These are phyloP conservation scores for Sphaceloma murrayae DNA, from an alignment of 2,329 filamentous ascomycete species.

Conservation along the genomic window DNA sequence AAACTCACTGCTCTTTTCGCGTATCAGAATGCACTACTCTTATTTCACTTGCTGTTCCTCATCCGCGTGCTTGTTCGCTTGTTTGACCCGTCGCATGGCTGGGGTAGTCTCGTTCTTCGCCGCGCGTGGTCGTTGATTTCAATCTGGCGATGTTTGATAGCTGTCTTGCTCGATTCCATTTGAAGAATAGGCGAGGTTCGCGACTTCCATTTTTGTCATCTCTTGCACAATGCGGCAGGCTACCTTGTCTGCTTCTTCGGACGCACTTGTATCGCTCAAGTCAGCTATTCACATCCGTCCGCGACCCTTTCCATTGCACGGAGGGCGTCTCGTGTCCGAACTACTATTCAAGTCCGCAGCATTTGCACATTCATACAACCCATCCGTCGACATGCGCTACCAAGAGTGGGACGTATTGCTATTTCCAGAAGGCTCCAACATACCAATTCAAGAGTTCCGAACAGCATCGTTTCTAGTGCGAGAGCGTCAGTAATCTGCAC, in stretches of 20 bases:
- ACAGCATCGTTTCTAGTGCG: slow-evolving; percentile 61
- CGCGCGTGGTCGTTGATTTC: no score
- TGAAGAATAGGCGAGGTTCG: no score
- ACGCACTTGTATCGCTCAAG: no score
- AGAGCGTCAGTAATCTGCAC: slow-evolving; percentile 30
- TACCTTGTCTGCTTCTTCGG: no score
- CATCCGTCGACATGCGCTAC: slow-evolving; percentile 58
- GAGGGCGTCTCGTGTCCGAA: no score
- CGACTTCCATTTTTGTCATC: no score
- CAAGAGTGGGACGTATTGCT: slow-evolving; percentile 79
- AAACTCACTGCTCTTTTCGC: neutral
- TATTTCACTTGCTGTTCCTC: neutral
- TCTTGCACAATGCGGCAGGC: no score
- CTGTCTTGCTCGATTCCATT: no score
- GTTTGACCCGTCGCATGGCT: neutral
- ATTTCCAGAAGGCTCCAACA: slow-evolving; percentile 53
- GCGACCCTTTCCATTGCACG: no score
- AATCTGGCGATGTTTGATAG: no score
- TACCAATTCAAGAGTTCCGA: slow-evolving; percentile 74
- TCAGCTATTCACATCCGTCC: no score
- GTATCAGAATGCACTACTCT: slow-evolving; percentile 12
- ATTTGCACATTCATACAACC: neutral
- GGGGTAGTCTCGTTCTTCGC: neutral
- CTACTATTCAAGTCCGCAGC: no score
- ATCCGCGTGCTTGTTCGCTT: neutral